Percentiles rank a stretch among this genome's conserved stretches.
phyloP scores from a whole-genome alignment of 495 filamentous ascomycete species.

The Penicillium macrosclerotiorum region DNA sequence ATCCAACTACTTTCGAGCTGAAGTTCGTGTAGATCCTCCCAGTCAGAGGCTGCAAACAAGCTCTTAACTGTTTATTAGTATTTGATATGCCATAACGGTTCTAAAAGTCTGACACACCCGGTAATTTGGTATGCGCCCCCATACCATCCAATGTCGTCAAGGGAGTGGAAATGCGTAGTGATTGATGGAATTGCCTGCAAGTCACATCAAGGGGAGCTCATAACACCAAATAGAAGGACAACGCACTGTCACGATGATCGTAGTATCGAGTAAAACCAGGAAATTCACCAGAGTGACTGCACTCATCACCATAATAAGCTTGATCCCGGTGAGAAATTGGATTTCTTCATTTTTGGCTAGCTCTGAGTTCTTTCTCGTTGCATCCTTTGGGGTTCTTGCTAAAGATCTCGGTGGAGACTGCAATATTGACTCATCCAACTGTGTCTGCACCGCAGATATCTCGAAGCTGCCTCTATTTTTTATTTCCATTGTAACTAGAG shows the following conservation, averaged over 20 bases:
- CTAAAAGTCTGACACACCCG: slow-evolving; percentile 21
- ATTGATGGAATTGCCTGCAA: slow-evolving; percentile 40
- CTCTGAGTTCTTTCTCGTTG: background rate
- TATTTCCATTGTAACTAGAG: too few species aligned
- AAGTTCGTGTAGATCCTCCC: slow-evolving; percentile 50
- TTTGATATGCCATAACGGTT: background rate
- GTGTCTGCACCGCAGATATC: too few species aligned
- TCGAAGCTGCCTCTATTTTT: too few species aligned
- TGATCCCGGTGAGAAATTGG: slow-evolving; percentile 12
- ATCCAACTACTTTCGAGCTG: slow-evolving; percentile 32
- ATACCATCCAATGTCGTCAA: slow-evolving; percentile 48
- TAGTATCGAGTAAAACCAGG: too few species aligned
- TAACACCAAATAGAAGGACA: slow-evolving; percentile 16
- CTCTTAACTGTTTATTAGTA: slow-evolving; percentile 21
- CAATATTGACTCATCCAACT: too few species aligned
- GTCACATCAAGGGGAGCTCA: slow-evolving; percentile 17
- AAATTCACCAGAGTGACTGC: slow-evolving; percentile 17
- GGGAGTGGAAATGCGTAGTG: slow-evolving; percentile 41
- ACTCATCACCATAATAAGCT: slow-evolving; percentile 10
- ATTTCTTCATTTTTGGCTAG: slow-evolving; percentile 5
- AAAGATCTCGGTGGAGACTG: too few species aligned
- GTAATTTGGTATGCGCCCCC: slow-evolving; percentile 44
- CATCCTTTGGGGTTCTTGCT: too few species aligned
- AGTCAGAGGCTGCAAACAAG: slow-evolving; percentile 42
- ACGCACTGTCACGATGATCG: too few species aligned